Conservation (phyloP, 2,329 filamentous ascomycete species). For the Trichophyton verrucosum region DNA sequence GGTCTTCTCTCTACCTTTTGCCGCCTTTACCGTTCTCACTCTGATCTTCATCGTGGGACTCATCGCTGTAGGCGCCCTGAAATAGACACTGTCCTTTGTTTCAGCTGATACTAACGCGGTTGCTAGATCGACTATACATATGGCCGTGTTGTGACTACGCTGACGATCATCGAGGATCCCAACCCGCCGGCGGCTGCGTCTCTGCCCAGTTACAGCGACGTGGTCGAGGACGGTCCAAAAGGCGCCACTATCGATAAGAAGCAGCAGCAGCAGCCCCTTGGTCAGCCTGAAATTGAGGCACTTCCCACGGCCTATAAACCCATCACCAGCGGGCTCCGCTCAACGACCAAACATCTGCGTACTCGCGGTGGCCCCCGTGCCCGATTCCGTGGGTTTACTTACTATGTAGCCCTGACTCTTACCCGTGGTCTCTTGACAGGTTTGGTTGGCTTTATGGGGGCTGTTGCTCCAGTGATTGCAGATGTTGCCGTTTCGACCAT, state of each 20-base stretch:
- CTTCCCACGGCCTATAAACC: slow-evolving; percentile 40
- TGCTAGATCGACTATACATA: slow-evolving; percentile 45
- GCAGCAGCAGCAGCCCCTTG: slow-evolving; percentile 18
- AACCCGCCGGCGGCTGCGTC: slow-evolving; percentile 26
- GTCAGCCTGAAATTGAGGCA: slow-evolving; percentile 32
- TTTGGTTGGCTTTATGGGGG: slow-evolving; percentile 34
- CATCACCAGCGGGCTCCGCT: slow-evolving; percentile 49
- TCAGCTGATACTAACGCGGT: neutral
- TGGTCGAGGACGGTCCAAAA: slow-evolving; percentile 11
- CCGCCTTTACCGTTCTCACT: slow-evolving; percentile 21
- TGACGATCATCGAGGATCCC: slow-evolving; percentile 53
- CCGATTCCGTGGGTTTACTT: slow-evolving; percentile 55
- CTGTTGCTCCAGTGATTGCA: slow-evolving; percentile 44
- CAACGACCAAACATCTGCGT: slow-evolving; percentile 49
- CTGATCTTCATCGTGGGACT: slow-evolving; percentile 17
- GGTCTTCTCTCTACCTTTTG: slow-evolving; percentile 18
- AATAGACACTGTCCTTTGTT: neutral
- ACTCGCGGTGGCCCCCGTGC: slow-evolving; percentile 51
- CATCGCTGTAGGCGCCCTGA: slow-evolving; percentile 19
- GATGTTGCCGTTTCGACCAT: slow-evolving; percentile 54
- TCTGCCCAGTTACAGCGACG: slow-evolving; percentile 34
- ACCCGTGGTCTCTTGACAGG: slow-evolving; percentile 32
- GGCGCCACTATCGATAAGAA: slow-evolving; percentile 15
- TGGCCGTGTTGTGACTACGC: slow-evolving; percentile 46
- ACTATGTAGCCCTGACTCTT: slow-evolving; percentile 39